A percentile compares a stretch with the other conserved stretches of the same genome.
Conservation (phyloP, 257 asterid species). For the Plectranthus barbatus region DNA sequence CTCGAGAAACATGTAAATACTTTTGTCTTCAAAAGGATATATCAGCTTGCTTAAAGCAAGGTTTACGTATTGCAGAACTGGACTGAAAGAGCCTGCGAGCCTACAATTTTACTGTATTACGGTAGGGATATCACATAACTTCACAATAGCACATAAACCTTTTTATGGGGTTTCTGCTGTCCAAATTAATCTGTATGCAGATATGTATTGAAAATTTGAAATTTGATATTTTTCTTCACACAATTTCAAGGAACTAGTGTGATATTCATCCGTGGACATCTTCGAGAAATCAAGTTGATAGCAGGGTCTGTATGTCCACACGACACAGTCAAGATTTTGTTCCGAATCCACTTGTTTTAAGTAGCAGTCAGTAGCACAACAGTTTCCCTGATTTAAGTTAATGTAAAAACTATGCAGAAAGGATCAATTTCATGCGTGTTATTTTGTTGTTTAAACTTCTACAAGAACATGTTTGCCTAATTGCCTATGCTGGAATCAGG, state of each 20-base stretch:
- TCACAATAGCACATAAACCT: too few species aligned
- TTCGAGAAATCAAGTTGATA: background rate
- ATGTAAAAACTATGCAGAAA: background rate
- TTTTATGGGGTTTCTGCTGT: too few species aligned
- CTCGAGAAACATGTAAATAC: background rate
- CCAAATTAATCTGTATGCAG: too few species aligned
- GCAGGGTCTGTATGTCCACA: background rate
- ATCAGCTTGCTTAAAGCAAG: constrained; percentile 1
- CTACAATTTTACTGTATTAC: too few species aligned
- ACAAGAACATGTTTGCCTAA: too few species aligned
- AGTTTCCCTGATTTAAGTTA: background rate
- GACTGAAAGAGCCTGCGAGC: too few species aligned
- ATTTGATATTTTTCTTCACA: too few species aligned
- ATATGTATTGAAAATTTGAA: too few species aligned
- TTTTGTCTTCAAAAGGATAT: background rate
- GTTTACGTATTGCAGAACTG: too few species aligned
- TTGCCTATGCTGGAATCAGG: too few species aligned
- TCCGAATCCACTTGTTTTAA: background rate
- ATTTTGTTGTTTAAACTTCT: too few species aligned
- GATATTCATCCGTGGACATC: background rate
- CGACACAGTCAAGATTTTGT: background rate
- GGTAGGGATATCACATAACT: too few species aligned
- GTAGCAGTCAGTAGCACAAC: background rate
- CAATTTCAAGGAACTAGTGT: background rate
- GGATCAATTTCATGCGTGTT: background rate